These are phyloP conservation scores for grape (Vitis vinifera) DNA, from an alignment of 164 flowering plant genomes.

Conservation along the genomic window DNA sequence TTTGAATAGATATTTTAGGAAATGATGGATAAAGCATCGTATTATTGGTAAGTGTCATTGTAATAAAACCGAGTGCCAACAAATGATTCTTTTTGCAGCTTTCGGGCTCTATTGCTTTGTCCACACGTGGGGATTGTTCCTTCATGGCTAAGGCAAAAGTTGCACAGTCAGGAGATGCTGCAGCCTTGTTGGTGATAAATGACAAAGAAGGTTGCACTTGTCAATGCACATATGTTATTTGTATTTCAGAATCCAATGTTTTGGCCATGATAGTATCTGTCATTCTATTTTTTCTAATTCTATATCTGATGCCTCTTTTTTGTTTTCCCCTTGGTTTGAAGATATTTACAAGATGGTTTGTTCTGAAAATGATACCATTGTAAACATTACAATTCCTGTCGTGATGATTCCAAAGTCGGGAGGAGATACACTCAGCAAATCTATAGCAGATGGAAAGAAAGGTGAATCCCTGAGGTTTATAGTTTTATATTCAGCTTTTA, in stretches of 20 bases:
- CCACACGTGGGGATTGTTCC: constrained; percentile 67
- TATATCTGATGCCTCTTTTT: constrained; percentile 1
- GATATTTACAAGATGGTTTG: constrained; percentile 75
- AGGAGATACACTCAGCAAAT: constrained; percentile 53
- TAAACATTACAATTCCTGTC: constrained; percentile 69
- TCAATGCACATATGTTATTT: not conserved
- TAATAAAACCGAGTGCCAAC: not conserved
- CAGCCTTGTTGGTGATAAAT: constrained; percentile 65
- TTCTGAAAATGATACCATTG: constrained; percentile 43
- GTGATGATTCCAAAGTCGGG: constrained; percentile 69
- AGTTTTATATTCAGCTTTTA: not conserved
- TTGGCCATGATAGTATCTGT: not conserved
- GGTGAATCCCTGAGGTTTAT: constrained; percentile 36
- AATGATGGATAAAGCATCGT: too few species aligned
- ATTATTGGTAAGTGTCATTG: not conserved
- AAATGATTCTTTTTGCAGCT: constrained; percentile 37
- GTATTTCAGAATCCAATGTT: not conserved
- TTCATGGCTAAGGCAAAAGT: constrained; percentile 57
- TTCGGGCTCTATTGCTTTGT: constrained; percentile 54
- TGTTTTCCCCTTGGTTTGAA: constrained; percentile 16
- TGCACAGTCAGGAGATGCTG: constrained; percentile 69
- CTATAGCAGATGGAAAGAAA: constrained; percentile 38
- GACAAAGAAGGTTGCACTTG: constrained; percentile 55
- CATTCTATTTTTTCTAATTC: constrained; percentile 1
- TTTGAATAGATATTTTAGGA: too few species aligned